A percentile compares a stretch with the other conserved stretches of the same genome.
Conservation (phyloP, 2,329 filamentous ascomycete species). For the Aureobasidium sp. region DNA sequence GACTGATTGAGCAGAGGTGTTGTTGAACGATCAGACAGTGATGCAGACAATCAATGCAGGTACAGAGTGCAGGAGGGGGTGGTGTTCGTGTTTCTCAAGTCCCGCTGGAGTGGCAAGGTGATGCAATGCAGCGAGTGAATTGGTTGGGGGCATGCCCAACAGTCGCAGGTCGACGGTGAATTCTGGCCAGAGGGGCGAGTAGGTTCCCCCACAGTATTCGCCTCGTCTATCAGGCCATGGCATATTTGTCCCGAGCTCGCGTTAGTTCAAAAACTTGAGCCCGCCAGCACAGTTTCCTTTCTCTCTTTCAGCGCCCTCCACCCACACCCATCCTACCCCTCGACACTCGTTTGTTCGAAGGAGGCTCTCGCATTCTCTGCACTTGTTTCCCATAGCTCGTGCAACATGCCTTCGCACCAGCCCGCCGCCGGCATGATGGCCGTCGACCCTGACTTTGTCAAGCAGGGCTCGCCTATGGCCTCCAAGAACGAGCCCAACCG, state of each 20-base stretch:
- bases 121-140: conserved; percentile 7
- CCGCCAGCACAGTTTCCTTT: conserved; percentile 1
- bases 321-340: conserved; percentile 2
- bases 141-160: conserved; percentile 13
- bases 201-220: conserved; percentile 7
- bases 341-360: conserved; percentile 16
- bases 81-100: not conserved
- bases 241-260: conserved; percentile 10
- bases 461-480: conserved; percentile 40
- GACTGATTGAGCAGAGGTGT: not conserved
- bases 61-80: conserved; percentile 3
- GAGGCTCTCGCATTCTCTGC: conserved; percentile 6
- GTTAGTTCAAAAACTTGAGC: conserved; percentile 12
- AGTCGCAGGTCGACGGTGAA: not conserved
- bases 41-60: conserved; percentile 3
- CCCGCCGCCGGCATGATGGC: conserved; percentile 41
- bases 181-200: not conserved
- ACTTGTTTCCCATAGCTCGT: not conserved
- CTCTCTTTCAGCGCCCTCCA: conserved; percentile 9
- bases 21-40: not conserved
- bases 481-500: conserved; percentile 46
- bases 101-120: conserved; percentile 4
- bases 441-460: conserved; percentile 41
- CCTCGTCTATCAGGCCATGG: conserved; percentile 13
- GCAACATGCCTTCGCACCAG: conserved; percentile 47